Evolutionary conservation across 2,329 filamentous ascomycete genomes (phyloP), one percentile per base, ranked within the genome.

Genomic region (Sordariomycetes sp.): DNA sequence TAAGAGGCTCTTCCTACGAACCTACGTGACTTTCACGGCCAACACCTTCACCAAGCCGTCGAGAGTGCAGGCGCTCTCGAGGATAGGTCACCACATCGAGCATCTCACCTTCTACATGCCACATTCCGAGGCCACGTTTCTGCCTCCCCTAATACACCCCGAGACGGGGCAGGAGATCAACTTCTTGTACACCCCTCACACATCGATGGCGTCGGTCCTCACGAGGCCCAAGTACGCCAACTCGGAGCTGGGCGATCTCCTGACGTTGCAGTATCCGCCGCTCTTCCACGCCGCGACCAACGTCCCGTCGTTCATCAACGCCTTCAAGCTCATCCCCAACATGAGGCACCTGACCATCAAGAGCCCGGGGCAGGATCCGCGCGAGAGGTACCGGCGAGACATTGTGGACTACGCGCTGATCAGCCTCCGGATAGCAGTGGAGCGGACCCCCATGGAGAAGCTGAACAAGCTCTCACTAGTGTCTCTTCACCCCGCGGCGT

Each of bases 281-380:
- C 75, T 96, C 18, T 96, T 96, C 73, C 91, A 96, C 67, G 89
- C 90, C 7, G 89, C 91, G 8, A 93, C 89, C 61, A 94, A 96
- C 67, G 87, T 95, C 7, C 82, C 88, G 5, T 88, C 89, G 46
- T 96, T 96, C 73, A 85, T 93, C 64, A 79, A 84, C 62, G 88
- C 88, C 54, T 77, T 96, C 67, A 80, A 79, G 40, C 76, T 85
- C 61, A 70, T 96, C 65, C 74, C 82, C 59, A 87, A 86, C 64
- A 75, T 96, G 65, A 77, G 82, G 53, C 88, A 93, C 68, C 76
- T 96, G 60, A 87, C 82, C 54, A 80, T 96, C 67, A 85, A 83
- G 61, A 94, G 89, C 64, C 88, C 89, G 5, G 87, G 84, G 43
- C 87, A 91, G 69, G 77, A 85, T 60, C 76, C 83, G 18, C 74